Evolutionary conservation across 1,139 yeast genomes (phyloP), one percentile per base, ranked within the genome.

Genomic region (Starmera stellimalicola): DNA sequence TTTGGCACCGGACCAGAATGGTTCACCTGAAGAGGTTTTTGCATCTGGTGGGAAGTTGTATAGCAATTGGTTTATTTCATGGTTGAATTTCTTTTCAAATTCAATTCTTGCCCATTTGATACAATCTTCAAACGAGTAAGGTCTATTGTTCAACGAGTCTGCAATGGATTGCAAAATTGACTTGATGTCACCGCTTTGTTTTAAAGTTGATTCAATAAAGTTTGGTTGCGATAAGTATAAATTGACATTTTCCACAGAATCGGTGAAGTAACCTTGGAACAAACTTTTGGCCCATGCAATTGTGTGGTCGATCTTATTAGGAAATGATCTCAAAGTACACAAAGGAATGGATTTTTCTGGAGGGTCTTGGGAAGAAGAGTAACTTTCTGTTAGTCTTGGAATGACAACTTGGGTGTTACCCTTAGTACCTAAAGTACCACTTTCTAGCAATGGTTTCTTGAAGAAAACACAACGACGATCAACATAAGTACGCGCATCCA

Each of bases 241-340:
- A 58, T 91, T 91, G 38, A 88, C 97, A 50, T 87, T 85, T 59
- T 85, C 95, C 18, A 95, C 93, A 18, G 88, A 73, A 42, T 91
- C 95, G 27, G 77, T 70, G 58, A 91, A 91, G 55, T 77, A 84
- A n/a, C 93, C 95, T 65, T 83, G 94, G 70, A 91, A 91, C 51
- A 87, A 68, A 16, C 88, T 78, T 63, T 93, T 91, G 17, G 97
- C 95, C 99, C 99, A 91, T 11, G 98, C 97, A 62, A 91, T 91
- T 1, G 99, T 93, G 55, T 91, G 99, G 55, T 91, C 99, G 51
- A 91, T 91, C 61, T 88, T 91, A 60, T 87, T 85, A 37, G 99
- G 99, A 77, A 91, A 91, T 7, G 95, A 83, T 61, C 97, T 77
- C 54, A 91, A 70, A 7, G 99, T 91, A 70, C 99, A 91, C 53